Evolutionary conservation across 1,284 basidiomycete species (phyloP), one percentile per base, ranked within the genome.

Genomic region (Malassezia obtusa): DNA sequence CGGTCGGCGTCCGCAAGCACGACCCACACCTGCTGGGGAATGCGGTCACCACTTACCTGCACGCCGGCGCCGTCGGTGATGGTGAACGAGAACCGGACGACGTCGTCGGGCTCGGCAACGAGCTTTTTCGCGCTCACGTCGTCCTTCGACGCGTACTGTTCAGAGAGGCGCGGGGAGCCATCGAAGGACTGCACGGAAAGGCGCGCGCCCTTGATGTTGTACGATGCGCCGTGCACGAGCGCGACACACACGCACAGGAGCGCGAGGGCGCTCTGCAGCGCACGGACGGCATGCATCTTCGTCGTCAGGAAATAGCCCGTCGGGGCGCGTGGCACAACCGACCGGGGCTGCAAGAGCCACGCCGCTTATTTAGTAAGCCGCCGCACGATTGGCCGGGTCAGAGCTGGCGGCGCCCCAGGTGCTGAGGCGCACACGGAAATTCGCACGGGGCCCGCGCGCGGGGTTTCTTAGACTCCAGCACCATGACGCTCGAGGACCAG

Each of bases 401-500:
- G n/a, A n/a, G n/a, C n/a, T n/a, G n/a, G n/a, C n/a, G n/a, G n/a
- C n/a, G n/a, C n/a, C n/a, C n/a, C n/a, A n/a, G n/a, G n/a, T n/a
- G n/a, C n/a, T n/a, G n/a, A n/a, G n/a, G n/a, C n/a, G n/a, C n/a
- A n/a, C n/a, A n/a, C n/a, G n/a, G n/a, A n/a, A n/a, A n/a, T n/a
- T n/a, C n/a, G n/a, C n/a, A n/a, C n/a, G 21, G 24, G 21, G 21
- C 11, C 9, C 40, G 40, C 15, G 40, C 25, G 30, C 25, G 21
- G 17, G 30, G 11, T 21, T 19, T 41, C 35, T 38, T 12, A n/a
- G n/a, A n/a, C n/a, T n/a, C 49, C 24, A 12, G 21, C 12, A 49
- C 28, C 45, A 55, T 24, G 33, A 46, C 40, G 35, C 40, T 45
- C 59, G 59, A 64, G 50, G 52, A 60, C 49, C 62, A 67, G 53